Base-by-base conservation (phyloP, 257 asterid species). In the Nicotiana noctiflora region DNA sequence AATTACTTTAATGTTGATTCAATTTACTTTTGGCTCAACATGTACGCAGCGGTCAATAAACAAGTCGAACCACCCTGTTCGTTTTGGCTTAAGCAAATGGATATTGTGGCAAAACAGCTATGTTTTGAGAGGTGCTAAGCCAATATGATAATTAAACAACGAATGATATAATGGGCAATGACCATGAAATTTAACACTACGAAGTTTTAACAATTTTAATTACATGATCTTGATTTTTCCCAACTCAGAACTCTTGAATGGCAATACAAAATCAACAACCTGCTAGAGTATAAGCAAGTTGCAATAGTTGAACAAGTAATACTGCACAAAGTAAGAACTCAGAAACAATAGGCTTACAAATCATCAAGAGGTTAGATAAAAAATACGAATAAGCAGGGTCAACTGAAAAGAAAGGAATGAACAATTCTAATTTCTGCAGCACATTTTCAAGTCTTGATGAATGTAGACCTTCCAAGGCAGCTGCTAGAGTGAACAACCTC, bases 401-500 rank as follows among this genome's bases (percentile, higher is more conserved):
- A 84, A 79, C 82, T 55, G 75, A 56, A 62, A 68, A 81, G 66
- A 55, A 74, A 85, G 65, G 80, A 86, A 82, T 49, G 64, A 85
- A 82, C 82, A 79, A 81, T 65, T 57, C 64, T 37, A 68, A n/a
- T 53, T 55, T 52, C 60, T 7, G 79, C 76, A 46, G 77, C 83
- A 85, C 44, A 82, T 62, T 86, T 74, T 31, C 74, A 66, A 70
- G 81, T 82, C 60, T 53, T 82, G 77, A 87, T 59, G 79, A 79
- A 84, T 59, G 76, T 79, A 86, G 61, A 77, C 82, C 75, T 56
- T 88, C 87, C 84, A 75, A 80, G 32, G 81, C 80, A 83, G 80
- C 84, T 25, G 76, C 51, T 77, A 80, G 75, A 67, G 81, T 68
- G 79, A 86, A 76, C 76, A 32, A 63, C 57, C 87, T 64, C 72